These are phyloP conservation scores for Aspergillus puulaauensis DNA, from an alignment of 2,329 filamentous ascomycete genomes.

Conservation along the genomic window DNA sequence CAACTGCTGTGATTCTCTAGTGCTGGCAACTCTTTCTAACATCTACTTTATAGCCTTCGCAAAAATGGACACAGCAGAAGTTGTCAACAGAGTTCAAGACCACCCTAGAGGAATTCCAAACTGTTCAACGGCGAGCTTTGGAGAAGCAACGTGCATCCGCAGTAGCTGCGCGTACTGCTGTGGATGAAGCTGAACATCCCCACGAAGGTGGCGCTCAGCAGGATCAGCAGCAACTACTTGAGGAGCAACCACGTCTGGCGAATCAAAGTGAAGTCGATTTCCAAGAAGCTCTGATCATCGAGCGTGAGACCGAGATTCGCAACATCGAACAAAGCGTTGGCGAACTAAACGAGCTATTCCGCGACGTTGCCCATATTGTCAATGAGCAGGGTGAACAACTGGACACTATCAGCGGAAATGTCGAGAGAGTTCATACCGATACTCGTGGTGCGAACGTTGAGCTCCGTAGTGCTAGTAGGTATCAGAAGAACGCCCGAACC, in stretches of 20 bases:
- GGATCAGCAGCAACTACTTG: conserved; percentile 66
- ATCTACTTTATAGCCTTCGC: conserved; percentile 65
- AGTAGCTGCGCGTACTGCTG: conserved; percentile 75
- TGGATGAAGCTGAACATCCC: conserved; percentile 55
- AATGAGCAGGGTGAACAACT: conserved; percentile 88
- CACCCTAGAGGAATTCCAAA: conserved; percentile 86
- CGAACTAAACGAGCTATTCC: conserved; percentile 93
- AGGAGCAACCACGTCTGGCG: conserved; percentile 78
- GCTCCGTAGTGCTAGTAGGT: conserved; percentile 78
- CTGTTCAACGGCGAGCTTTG: conserved; percentile 81
- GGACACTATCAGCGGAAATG: conserved; percentile 83
- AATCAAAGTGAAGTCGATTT: conserved; percentile 96
- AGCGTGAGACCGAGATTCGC: conserved; percentile 94
- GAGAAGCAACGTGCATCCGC: conserved; percentile 91
- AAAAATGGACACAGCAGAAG: conserved; percentile 96
- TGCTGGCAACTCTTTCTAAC: conserved; percentile 14
- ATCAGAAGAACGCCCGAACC: conserved; percentile 93
- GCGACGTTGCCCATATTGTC: conserved; percentile 97
- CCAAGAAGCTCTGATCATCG: conserved; percentile 90
- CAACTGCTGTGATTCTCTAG: neutral
- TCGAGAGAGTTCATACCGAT: conserved; percentile 77
- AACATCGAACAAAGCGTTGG: conserved; percentile 96
- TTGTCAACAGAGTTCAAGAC: conserved; percentile 90
- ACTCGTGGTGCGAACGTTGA: conserved; percentile 84
- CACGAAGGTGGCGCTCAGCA: conserved; percentile 43